Evolutionary conservation across 306 rosid species (phyloP).

Genomic region (Hippophae rhamnoides): DNA sequence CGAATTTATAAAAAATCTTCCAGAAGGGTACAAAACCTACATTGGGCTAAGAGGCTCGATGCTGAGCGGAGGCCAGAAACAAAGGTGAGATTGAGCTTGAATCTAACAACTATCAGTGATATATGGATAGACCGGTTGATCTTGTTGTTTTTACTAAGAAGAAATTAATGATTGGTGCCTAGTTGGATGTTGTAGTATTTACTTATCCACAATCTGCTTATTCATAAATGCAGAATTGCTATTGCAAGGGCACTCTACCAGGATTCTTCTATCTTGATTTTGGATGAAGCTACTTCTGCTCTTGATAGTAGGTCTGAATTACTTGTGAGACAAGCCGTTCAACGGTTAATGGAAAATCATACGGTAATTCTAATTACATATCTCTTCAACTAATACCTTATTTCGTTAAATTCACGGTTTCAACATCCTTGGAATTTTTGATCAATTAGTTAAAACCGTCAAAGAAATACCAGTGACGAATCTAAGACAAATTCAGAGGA

Average conservation of each 20-base stretch:
- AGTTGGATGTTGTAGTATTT: background rate
- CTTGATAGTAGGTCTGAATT: conserved; percentile 75
- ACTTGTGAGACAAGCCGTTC: conserved; percentile 64
- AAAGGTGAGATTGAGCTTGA: conserved; percentile 42
- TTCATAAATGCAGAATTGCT: conserved; percentile 50
- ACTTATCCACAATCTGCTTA: conserved; percentile 5
- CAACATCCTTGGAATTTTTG: no score
- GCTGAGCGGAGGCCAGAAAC: conserved; percentile 93
- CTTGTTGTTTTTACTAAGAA: no score
- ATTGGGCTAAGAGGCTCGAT: conserved; percentile 86
- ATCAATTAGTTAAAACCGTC: no score
- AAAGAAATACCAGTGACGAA: no score
- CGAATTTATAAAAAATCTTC: conserved; percentile 63
- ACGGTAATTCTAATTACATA: conserved; percentile 34
- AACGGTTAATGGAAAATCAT: conserved; percentile 66
- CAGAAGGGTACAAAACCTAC: conserved; percentile 63
- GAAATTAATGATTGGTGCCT: background rate
- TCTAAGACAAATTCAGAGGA: no score
- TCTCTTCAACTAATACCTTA: no score
- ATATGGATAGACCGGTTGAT: background rate
- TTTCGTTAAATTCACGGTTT: no score
- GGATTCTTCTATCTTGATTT: conserved; percentile 59
- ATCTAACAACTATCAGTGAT: conserved; percentile 2
- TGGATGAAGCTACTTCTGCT: conserved; percentile 92
- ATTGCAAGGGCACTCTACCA: conserved; percentile 85